Base-by-base conservation (phyloP, 257 asterid genomes). In the Forsythia suspensa region DNA sequence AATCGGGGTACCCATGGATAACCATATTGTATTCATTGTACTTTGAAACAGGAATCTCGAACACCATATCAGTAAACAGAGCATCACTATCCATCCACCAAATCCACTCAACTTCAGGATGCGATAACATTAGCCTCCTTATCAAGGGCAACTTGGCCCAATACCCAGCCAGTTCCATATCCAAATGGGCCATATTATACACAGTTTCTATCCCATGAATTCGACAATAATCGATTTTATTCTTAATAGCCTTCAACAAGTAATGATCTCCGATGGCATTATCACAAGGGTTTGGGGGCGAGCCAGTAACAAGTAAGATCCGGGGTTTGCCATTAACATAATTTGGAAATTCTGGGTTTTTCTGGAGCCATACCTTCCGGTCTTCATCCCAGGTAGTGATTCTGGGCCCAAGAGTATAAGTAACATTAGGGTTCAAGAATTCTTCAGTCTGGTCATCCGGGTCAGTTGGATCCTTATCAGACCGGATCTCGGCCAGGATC, bases 71-170 rank as follows among this genome's bases (percentile, higher is more conserved):
- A 5, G 99, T 91, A 76, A 94, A 94, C 84, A 94, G 34, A 7
- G 98, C 98, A 89, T 94, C 98, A 72, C 95, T 93, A 57, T 92
- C 99, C 96, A 95, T 91, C 98, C 98, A 95, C 99, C 99, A 95
- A 75, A 95, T 83, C 99, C 98, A 95, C 88, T 95, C 98, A 6
- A 93, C 93, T 71, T 95, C 99, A 8, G 99, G 98, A 80, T 95
- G 99, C 6, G 99, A 90, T 84, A 95, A 38, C 99, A 95, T 95
- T 81, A 95, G 61, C 73, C 90, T 87, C 70, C 99, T 84, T 73
- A 95, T 81, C 89, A 95, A 86, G 0, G 99, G 99, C 87, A 95
- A 63, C 76, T 95, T 95, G 8, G 96, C 85, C 99, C 99, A 95
- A 52, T 90, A 93, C 8, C 97, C 99, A 0, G 96, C 88, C 93